Evolutionary conservation across 805 yeast species (phyloP).

Genomic region (Saccharomycopsis selenospora): DNA sequence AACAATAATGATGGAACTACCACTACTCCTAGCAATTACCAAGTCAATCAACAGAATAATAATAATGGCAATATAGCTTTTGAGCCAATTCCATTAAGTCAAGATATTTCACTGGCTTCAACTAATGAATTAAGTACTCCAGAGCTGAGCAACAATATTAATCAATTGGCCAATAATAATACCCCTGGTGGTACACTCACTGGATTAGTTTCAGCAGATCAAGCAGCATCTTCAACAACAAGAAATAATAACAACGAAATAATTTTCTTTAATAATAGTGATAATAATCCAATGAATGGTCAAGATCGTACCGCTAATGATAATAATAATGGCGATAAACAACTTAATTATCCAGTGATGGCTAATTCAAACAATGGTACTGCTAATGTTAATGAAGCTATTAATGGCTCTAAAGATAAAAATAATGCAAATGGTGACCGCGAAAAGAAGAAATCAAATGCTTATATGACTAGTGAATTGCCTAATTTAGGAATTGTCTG

Average conservation of each 20-base stretch:
- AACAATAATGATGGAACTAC: no score
- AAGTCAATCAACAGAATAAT: background rate
- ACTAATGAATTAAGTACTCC: background rate
- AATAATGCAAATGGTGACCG: no score
- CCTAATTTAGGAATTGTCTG: background rate
- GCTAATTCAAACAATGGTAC: no score
- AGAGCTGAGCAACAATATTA: background rate
- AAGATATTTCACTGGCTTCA: background rate
- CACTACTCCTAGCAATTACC: background rate
- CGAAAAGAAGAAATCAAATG: no score
- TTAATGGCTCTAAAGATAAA: background rate
- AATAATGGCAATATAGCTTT: background rate
- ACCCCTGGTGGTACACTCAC: no score
- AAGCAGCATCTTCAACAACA: no score
- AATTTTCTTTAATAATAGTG: background rate
- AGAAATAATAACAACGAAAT: background rate
- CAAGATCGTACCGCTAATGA: no score
- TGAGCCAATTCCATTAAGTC: background rate
- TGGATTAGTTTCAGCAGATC: no score
- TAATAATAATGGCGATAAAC: no score
- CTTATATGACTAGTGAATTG: background rate
- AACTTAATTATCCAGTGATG: no score
- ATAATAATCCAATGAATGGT: background rate
- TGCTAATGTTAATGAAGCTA: no score
- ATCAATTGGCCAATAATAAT: background rate